Percentiles rank a stretch among this genome's conserved stretches.
These are phyloP conservation scores for Stagonosporopsis chrysanthemi DNA, from an alignment of 2,329 filamentous ascomycete genomes.

Conservation along the genomic window DNA sequence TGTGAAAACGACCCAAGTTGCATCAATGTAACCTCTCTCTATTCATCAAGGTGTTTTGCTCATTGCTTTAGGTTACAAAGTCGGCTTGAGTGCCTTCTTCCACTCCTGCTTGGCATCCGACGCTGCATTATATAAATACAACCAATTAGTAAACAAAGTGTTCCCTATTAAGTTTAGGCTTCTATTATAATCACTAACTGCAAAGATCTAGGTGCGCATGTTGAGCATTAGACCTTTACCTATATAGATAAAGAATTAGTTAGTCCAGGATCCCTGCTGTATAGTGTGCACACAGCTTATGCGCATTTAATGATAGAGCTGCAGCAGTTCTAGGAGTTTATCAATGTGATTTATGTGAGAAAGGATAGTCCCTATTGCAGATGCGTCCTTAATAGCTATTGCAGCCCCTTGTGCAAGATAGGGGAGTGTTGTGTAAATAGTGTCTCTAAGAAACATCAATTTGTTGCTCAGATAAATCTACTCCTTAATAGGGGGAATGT, in stretches of 20 bases:
- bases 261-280: neutral
- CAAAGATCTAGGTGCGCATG: neutral
- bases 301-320: neutral
- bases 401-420: constrained; percentile 59
- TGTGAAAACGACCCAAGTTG: no score
- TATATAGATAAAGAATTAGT: neutral
- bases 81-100: neutral
- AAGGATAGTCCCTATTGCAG: constrained; percentile 58
- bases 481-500: neutral
- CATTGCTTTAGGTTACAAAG: no score
- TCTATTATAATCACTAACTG: neutral
- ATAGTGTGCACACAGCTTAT: neutral
- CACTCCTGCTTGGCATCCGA: neutral
- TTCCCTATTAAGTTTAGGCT: neutral
- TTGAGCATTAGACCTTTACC: neutral
- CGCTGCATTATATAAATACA: neutral
- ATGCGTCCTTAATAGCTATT: constrained; percentile 69
- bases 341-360: neutral
- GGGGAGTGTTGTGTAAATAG: constrained; percentile 7
- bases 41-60: no score
- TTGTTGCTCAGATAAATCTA: neutral
- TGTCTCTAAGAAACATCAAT: constrained; percentile 4
- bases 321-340: neutral
- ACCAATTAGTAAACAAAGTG: neutral
- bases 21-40: no score